Percentiles rank a stretch among this genome's conserved stretches.
These are phyloP conservation scores for Hippophae rhamnoides DNA, from an alignment of 306 rosid species.

Conservation along the genomic window DNA sequence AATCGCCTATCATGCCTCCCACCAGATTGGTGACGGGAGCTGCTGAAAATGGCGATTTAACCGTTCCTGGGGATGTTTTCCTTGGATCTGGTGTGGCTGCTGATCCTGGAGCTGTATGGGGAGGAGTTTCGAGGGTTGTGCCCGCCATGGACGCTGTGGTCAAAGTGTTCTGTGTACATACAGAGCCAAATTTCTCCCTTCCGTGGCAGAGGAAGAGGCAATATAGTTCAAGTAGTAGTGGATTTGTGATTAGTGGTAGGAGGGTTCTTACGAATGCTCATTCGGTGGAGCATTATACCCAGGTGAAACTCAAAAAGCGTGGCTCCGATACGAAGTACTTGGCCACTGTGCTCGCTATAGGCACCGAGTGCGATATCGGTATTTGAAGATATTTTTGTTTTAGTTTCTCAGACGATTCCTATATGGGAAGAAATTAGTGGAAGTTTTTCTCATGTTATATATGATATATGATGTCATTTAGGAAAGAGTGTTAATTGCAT, in stretches of 20 bases:
- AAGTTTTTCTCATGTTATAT: too few relatives aligned
- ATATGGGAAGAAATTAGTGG: neutral
- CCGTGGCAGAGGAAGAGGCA: conserved; percentile 98
- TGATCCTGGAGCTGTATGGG: conserved; percentile 33
- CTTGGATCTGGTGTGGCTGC: conserved; percentile 16
- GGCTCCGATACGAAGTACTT: conserved; percentile 91
- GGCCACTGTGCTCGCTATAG: conserved; percentile 94
- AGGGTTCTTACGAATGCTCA: conserved; percentile 94
- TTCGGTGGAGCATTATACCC: conserved; percentile 86
- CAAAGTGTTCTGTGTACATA: conserved; percentile 83
- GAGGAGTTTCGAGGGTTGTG: conserved; percentile 30
- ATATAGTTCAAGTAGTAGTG: conserved; percentile 86
- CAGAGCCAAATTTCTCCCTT: conserved; percentile 90
- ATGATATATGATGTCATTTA: too few relatives aligned
- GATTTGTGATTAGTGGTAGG: conserved; percentile 69
- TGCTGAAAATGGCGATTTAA: conserved; percentile 24
- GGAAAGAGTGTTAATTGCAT: too few relatives aligned
- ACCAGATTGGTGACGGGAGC: conserved; percentile 31
- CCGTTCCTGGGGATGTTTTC: conserved; percentile 18
- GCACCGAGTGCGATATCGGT: conserved; percentile 91
- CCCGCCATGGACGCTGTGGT: conserved; percentile 94
- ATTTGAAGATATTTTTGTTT: neutral
- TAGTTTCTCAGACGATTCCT: neutral
- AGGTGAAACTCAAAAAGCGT: conserved; percentile 92
- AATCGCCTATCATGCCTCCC: conserved; percentile 21